Evolutionary conservation across 73 alveolate species (phyloP), one percentile per base, ranked within the genome.

Genomic region (Paramecium primaurelia): DNA sequence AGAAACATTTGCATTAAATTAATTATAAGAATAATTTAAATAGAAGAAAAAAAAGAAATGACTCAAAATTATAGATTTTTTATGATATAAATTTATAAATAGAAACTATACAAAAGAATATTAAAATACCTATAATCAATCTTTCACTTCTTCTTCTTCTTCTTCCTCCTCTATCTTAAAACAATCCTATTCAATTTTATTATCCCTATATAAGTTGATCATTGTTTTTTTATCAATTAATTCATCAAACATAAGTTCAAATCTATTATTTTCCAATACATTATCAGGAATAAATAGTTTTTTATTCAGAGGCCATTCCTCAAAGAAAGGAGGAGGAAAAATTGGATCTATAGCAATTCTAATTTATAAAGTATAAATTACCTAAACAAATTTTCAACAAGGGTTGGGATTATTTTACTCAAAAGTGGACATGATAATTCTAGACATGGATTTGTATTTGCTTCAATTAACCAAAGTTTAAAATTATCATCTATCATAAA

Each of bases 401-500:
- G 69, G n/a, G 88, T 77, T 22, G 93, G 93, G 10, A 87, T 87
- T 4, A 87, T 77, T 68, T 86, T 87, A 36, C 60, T 64, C 11
- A 73, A 87, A 11, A 87, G 58, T 7, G 93, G 93, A 87, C 93
- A 87, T 32, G 93, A 64, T 22, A 77, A 64, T 68, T 87, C 93
- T 20, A 87, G 34, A 34, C 88, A 73, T 11, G 93, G 93, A 22
- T 87, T 87, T 34, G 93, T 87, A 40, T 87, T 87, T 36, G 86
- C 86, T 68, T 87, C 93, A 7, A 87, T 87, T 3, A 87, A 45
- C 68, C 60, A 87, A 20, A 77, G 88, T 64, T 87, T 87, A 40
- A 87, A 87, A 42, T 37, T 87, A 42, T 87, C 93, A 54, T 87
- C 93, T 32, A 87, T 87, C 93, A 87, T 87, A 87, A 87, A 87